A percentile compares a stretch with the other conserved stretches of the same genome.
Conservation (phyloP, 73 alveolate species). For the Paramecium primaurelia region DNA sequence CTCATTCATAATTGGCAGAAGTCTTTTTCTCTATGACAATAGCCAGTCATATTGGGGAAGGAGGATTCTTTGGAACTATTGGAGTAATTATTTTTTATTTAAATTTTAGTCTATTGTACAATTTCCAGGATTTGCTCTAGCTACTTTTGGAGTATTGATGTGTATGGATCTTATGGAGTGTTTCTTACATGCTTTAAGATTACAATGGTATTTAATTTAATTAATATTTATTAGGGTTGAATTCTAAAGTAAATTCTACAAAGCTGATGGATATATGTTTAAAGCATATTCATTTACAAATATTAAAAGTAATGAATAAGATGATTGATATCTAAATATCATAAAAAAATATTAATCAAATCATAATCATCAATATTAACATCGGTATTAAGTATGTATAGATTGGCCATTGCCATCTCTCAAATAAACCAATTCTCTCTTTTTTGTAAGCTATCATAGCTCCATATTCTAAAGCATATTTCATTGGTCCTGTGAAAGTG, state of each 20-base stretch:
- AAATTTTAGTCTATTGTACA: slow-evolving; percentile 26
- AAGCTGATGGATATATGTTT: slow-evolving; percentile 91
- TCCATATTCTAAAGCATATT: neutral
- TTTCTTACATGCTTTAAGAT: slow-evolving; percentile 92
- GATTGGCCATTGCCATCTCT: neutral
- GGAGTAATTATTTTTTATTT: neutral
- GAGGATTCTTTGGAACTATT: slow-evolving; percentile 45
- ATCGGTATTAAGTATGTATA: neutral
- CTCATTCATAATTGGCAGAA: slow-evolving; percentile 79
- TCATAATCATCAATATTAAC: neutral
- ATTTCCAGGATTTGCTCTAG: slow-evolving; percentile 60
- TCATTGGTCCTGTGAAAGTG: slow-evolving; percentile 17
- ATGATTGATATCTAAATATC: neutral
- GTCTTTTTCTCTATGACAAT: slow-evolving; percentile 77
- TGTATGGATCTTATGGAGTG: slow-evolving; percentile 97
- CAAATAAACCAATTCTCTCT: neutral
- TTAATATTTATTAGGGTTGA: slow-evolving; percentile 71
- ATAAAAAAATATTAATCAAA: neutral
- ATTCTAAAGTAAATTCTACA: slow-evolving; percentile 92
- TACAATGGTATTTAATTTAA: slow-evolving; percentile 73
- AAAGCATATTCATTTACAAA: slow-evolving; percentile 62
- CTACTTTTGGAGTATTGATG: slow-evolving; percentile 86
- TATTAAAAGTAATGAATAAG: neutral
- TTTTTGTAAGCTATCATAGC: neutral
- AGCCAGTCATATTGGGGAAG: slow-evolving; percentile 64